Evolutionary conservation across 768 basidiomycete species (phyloP).

Genomic region (Naganishia friedmannii): DNA sequence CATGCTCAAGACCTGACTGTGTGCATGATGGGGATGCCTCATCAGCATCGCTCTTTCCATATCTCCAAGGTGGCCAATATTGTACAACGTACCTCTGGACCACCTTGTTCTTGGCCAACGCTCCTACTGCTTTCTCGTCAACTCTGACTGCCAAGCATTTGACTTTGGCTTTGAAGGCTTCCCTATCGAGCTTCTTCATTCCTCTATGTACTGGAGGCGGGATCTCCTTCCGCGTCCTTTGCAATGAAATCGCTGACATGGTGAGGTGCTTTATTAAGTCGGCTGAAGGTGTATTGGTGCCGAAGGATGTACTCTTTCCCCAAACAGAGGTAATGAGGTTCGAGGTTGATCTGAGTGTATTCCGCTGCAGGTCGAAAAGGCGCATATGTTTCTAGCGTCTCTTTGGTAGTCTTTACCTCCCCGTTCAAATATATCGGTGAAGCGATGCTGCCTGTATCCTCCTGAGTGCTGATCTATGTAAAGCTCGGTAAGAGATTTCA

Average conservation of each 20-base stretch:
- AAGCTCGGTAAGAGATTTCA: no score
- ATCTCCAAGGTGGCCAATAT: no score
- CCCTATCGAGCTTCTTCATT: slow-evolving; percentile 57
- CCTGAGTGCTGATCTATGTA: no score
- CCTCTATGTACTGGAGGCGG: slow-evolving; percentile 58
- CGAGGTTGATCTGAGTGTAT: neutral
- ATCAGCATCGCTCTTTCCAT: slow-evolving; percentile 12
- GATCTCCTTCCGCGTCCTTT: slow-evolving; percentile 7
- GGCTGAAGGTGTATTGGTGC: neutral
- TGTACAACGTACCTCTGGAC: slow-evolving; percentile 40
- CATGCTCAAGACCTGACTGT: slow-evolving; percentile 17
- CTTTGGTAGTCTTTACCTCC: neutral
- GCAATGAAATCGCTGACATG: neutral
- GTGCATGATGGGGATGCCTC: neutral
- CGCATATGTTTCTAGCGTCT: neutral
- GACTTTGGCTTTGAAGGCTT: slow-evolving; percentile 65
- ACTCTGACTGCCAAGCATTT: slow-evolving; percentile 68
- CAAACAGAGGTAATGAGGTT: neutral
- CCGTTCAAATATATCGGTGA: neutral
- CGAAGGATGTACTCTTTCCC: neutral
- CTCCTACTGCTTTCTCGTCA: slow-evolving; percentile 59
- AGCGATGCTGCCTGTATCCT: no score
- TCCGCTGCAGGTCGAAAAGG: neutral
- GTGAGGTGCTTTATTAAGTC: neutral
- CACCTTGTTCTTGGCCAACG: slow-evolving; percentile 51